A percentile compares a stretch with the other conserved stretches of the same genome.
Evolutionary conservation across 805 yeast species (phyloP).

Genomic region (Candida krabiensis): DNA sequence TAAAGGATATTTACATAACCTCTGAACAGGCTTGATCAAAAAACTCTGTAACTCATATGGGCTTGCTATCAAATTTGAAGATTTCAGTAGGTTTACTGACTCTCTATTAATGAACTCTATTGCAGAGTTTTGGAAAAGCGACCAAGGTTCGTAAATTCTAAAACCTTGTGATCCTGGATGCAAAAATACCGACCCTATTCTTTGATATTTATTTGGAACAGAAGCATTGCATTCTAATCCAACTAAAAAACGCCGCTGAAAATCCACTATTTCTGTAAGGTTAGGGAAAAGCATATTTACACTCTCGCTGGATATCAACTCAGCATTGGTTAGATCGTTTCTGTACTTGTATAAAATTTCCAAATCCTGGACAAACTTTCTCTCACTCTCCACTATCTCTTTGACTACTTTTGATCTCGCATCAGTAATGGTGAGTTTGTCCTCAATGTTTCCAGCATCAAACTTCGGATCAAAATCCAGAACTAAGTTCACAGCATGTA

Average conservation of each 20-base stretch:
- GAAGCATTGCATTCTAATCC: constrained; percentile 87
- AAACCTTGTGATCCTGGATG: constrained; percentile 81
- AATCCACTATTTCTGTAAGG: constrained; percentile 78
- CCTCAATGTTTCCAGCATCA: constrained; percentile 21
- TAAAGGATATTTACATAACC: constrained; percentile 93
- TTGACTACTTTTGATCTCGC: constrained; percentile 74
- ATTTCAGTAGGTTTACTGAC: constrained; percentile 51
- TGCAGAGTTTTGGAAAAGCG: constrained; percentile 86
- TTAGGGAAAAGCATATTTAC: constrained; percentile 84
- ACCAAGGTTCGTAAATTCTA: constrained; percentile 90
- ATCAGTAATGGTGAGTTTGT: constrained; percentile 41
- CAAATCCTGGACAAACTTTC: constrained; percentile 89
- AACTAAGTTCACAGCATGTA: constrained; percentile 68
- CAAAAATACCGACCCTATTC: constrained; percentile 85
- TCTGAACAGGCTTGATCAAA: constrained; percentile 90
- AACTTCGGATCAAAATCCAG: constrained; percentile 51
- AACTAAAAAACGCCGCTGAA: constrained; percentile 84
- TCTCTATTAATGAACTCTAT: constrained; percentile 74
- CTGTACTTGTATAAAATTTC: constrained; percentile 72
- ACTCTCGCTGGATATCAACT: constrained; percentile 73
- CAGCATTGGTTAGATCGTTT: constrained; percentile 63
- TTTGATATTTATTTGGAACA: constrained; percentile 71
- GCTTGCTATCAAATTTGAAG: constrained; percentile 68
- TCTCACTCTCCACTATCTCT: constrained; percentile 86
- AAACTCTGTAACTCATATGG: constrained; percentile 88